Evolutionary conservation across 116 monocot genomes (phyloP).

Genomic region (Papilionanthe hybrid): DNA sequence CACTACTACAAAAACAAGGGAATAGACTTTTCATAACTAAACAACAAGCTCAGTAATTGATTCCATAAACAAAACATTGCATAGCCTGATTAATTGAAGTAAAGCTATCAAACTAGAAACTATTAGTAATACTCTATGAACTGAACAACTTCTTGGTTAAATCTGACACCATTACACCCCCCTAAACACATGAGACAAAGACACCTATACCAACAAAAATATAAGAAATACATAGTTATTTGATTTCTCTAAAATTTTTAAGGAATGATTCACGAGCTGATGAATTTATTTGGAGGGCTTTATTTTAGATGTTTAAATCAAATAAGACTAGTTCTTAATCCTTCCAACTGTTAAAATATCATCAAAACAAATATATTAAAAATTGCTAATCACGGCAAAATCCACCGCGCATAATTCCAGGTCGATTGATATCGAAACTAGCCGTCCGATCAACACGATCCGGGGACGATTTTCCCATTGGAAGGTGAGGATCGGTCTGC

Average conservation of each 20-base stretch:
- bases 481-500: neutral
- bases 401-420: neutral
- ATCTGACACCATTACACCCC: too few species aligned
- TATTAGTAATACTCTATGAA: neutral
- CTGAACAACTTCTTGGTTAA: neutral
- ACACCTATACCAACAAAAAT: too few species aligned
- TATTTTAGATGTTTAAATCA: too few species aligned
- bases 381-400: too few species aligned
- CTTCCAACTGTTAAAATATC: too few species aligned
- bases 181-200: too few species aligned
- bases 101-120: neutral
- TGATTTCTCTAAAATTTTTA: too few species aligned
- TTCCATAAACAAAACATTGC: neutral
- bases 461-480: neutral
- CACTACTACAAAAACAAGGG: conserved; percentile 9
- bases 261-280: too few species aligned
- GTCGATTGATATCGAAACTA: neutral
- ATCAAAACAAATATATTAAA: too few species aligned
- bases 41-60: conserved; percentile 6
- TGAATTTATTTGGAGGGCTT: too few species aligned
- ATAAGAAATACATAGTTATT: too few species aligned
- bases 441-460: neutral
- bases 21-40: neutral
- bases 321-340: too few species aligned
- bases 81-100: neutral